Evolutionary conservation across 1,284 basidiomycete species (phyloP).

Genomic region (Amylostereum areolatum): DNA sequence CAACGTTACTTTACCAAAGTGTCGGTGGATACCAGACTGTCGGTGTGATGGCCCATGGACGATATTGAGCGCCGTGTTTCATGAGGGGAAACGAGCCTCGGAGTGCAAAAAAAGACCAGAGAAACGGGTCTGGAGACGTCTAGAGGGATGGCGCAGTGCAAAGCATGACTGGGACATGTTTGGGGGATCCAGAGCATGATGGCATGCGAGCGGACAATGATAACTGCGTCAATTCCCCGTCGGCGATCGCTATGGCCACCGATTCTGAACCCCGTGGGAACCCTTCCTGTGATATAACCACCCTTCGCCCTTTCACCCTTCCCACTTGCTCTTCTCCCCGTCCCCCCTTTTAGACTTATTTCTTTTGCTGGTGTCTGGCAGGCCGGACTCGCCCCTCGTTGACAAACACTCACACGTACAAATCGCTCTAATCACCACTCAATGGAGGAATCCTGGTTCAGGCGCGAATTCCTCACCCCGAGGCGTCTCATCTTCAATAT

Average conservation of each 20-base stretch:
- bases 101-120: too few relatives aligned
- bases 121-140: conserved; percentile 8
- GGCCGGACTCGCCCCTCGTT: conserved; percentile 31
- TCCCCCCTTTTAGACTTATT: conserved; percentile 20
- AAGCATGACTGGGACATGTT: neutral
- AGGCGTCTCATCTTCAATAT: conserved; percentile 67
- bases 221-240: too few relatives aligned
- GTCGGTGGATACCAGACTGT: too few relatives aligned
- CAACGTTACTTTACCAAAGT: too few relatives aligned
- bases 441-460: conserved; percentile 68
- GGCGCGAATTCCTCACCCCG: conserved; percentile 57
- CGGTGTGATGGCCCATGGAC: too few relatives aligned
- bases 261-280: neutral
- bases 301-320: conserved; percentile 10
- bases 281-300: neutral
- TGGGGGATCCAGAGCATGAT: too few relatives aligned
- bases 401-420: too few relatives aligned
- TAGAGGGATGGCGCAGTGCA: conserved; percentile 4
- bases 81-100: too few relatives aligned
- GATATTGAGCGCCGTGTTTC: too few relatives aligned
- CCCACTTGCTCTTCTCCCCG: conserved; percentile 14
- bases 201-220: too few relatives aligned
- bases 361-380: conserved; percentile 40
- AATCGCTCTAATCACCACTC: conserved; percentile 18
- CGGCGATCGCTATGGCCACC: conserved; percentile 5